A percentile compares a stretch with the other conserved stretches of the same genome.
These are phyloP conservation scores for Pisolithus marmoratus DNA, from an alignment of 768 basidiomycete genomes.

Conservation along the genomic window DNA sequence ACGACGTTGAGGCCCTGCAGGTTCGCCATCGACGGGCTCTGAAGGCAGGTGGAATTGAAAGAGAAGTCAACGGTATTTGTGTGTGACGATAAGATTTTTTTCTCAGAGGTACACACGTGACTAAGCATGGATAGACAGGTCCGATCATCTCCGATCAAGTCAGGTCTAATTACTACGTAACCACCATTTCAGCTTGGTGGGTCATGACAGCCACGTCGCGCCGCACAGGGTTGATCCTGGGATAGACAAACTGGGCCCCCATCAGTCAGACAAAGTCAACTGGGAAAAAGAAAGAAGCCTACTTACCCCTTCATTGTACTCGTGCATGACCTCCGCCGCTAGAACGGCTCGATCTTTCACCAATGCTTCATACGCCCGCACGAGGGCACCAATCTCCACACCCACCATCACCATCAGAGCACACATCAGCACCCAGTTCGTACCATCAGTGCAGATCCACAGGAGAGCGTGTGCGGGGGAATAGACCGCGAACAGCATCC, in stretches of 20 bases:
- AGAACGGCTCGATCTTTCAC: slow-evolving; percentile 73
- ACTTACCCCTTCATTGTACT: slow-evolving; percentile 76
- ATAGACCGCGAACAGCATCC: slow-evolving; percentile 65
- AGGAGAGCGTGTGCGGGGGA: slow-evolving; percentile 71
- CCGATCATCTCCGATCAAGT: too few relatives aligned
- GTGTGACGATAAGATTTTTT: too few relatives aligned
- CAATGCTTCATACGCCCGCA: slow-evolving; percentile 47
- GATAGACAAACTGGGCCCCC: slow-evolving; percentile 65
- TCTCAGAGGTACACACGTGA: too few relatives aligned
- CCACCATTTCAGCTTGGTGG: slow-evolving; percentile 72
- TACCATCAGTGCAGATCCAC: slow-evolving; percentile 64
- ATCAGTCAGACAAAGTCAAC: too few relatives aligned
- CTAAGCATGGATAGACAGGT: too few relatives aligned
- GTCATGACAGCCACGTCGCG: slow-evolving; percentile 83
- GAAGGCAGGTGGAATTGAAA: too few relatives aligned
- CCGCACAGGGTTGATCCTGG: slow-evolving; percentile 70
- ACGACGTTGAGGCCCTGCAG: slow-evolving; percentile 81
- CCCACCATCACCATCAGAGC: slow-evolving; percentile 64
- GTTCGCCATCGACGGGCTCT: slow-evolving; percentile 17
- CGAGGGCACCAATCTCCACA: slow-evolving; percentile 46
- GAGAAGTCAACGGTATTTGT: too few relatives aligned
- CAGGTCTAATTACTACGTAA: slow-evolving; percentile 40
- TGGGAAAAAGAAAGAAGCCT: not conserved
- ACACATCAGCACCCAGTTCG: slow-evolving; percentile 73
- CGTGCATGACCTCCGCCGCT: slow-evolving; percentile 74